Conservation (phyloP, 140 eudicot genomes). For the Senecio squalidus region DNA sequence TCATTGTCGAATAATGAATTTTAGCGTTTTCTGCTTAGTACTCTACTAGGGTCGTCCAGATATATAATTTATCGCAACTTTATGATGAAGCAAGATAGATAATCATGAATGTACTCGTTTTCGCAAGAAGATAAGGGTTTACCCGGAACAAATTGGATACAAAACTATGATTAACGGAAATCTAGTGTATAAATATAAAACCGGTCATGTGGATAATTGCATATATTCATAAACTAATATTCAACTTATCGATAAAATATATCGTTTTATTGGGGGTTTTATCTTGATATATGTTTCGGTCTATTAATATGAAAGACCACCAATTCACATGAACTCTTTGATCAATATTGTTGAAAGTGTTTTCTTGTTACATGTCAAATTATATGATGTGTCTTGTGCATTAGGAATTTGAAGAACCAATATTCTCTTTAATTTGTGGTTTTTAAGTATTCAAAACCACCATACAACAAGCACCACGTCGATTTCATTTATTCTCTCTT, state of each 20-base stretch:
- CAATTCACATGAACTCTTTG: conserved; percentile 11
- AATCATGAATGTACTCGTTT: background rate
- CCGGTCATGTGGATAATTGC: too few species aligned
- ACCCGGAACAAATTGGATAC: background rate
- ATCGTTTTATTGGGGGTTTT: background rate
- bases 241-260: background rate
- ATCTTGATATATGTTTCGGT: background rate
- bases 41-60: background rate
- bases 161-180: too few species aligned
- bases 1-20: conserved; percentile 3
- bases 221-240: too few species aligned
- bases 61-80: conserved; percentile 5
- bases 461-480: too few species aligned
- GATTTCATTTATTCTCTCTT: too few species aligned
- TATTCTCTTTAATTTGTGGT: background rate
- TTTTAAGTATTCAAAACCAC: too few species aligned
- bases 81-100: background rate
- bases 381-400: conserved; percentile 1
- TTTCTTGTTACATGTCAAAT: conserved; percentile 10
- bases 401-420: background rate
- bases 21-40: conserved; percentile 5
- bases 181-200: too few species aligned
- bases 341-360: background rate
- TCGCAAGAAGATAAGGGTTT: background rate
- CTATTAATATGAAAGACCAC: background rate